Base-by-base conservation (phyloP, 1,284 basidiomycete genomes). In the Meira miltonrushii region DNA sequence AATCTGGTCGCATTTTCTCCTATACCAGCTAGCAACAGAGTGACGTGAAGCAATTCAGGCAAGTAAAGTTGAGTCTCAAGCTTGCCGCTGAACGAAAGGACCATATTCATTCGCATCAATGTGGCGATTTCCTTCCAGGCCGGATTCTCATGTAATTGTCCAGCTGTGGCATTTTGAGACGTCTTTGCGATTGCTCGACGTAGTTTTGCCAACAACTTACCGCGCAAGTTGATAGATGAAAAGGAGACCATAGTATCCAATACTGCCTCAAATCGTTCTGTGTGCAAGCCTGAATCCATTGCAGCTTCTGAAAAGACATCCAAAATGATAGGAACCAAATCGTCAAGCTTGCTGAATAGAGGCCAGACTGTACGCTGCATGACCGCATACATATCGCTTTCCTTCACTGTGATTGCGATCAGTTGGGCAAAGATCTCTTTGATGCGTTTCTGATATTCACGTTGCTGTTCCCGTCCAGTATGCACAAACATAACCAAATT, bases 61-160 rank as follows among this genome's bases (percentile, higher is more conserved):
- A 75, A 62, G 46, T 68, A 75, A 19, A 73, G 50, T 13, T 71
- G 58, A n/a, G 67, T 62, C 54, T 75, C 72, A 50, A 72, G 61
- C 8, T 68, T 62, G 46, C 65, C 68, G 46, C 71, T 75, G 55
- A 75, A 75, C 6, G 72, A 72, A 17, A 75, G 66, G 40, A 73
- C 66, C 68, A 72, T 72, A 60, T 75, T 73, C 69, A 75, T 73
- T 25, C 72, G 60, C 33, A 70, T 63, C 52, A 75, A 59, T 52
- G 72, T 75, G 11, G 68, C 72, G 15, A 75, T 73, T 61, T 75
- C 72, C 54, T 72, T 72, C 72, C 72, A 75, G 17, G 69, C 70
- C 1, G 64, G 61, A 44, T 71, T 70, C 40, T 72, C 69, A 46
- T 72, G 72, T 37, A 74, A 56, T 28, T 67, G 66, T 2, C 66